Evolutionary conservation across 139 green algal genomes (phyloP).

Genomic region (Auxenochlorella pyrenoidosa): DNA sequence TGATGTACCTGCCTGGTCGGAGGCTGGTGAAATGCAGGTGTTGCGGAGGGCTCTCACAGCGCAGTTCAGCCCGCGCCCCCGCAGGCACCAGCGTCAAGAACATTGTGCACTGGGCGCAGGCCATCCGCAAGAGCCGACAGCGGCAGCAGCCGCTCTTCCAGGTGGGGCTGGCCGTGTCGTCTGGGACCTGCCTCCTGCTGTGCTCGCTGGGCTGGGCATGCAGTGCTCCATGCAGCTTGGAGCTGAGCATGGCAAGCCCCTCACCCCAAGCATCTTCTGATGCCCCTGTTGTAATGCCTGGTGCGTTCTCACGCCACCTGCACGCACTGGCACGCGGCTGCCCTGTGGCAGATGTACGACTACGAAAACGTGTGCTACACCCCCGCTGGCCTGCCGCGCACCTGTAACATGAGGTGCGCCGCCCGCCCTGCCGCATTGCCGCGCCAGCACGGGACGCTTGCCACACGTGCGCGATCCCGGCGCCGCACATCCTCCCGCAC

Average conservation of each 20-base stretch:
- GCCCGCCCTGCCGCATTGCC: not conserved
- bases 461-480: not conserved
- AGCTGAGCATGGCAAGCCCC: not conserved
- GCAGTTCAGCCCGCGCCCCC: too few relatives aligned
- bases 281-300: too few relatives aligned
- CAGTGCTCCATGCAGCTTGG: too few relatives aligned
- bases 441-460: not conserved
- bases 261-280: too few relatives aligned
- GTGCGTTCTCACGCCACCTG: too few relatives aligned
- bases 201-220: too few relatives aligned
- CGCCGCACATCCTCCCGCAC: slow-evolving; percentile 44
- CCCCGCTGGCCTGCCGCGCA: not conserved
- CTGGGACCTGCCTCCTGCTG: not conserved
- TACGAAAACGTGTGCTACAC: slow-evolving; percentile 31
- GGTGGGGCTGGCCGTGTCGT: not conserved
- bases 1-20: too few relatives aligned
- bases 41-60: too few relatives aligned
- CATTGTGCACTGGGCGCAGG: slow-evolving; percentile 48
- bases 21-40: too few relatives aligned
- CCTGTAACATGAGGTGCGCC: slow-evolving; percentile 43
- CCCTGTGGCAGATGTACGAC: slow-evolving; percentile 31
- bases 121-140: slow-evolving; percentile 26
- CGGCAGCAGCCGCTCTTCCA: slow-evolving; percentile 20
- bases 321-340: too few relatives aligned
- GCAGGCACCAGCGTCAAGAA: slow-evolving; percentile 49